Base-by-base conservation (phyloP, 2,329 filamentous ascomycete genomes). In the Talaromyces sp. region DNA sequence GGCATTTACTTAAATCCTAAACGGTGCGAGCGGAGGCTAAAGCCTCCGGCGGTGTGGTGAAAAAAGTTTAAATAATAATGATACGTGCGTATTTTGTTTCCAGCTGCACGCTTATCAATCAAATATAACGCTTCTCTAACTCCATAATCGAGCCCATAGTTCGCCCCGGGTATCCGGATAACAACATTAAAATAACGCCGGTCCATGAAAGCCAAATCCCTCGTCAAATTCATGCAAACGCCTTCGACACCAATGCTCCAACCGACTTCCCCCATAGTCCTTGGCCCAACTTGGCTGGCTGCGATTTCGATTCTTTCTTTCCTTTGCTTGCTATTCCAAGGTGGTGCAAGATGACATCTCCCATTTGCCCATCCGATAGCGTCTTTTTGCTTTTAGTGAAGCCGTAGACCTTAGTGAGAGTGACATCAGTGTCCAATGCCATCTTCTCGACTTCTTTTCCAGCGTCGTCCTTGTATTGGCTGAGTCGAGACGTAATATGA, bases 341-440 rank as follows among this genome's bases (percentile, higher is more conserved):
- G 30, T 58, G 57, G 23, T 59, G 47, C 34, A 62, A 63, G 14
- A 78, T 69, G 34, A 77, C 73, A 50, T 67, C 70, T 30, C 70
- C 68, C 71, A 79, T 75, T 52, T 75, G 72, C 23, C 66, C 65
- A 53, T 76, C 73, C 2, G 74, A 70, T 4, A 74, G 63, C 65
- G 67, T 56, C 65, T 65, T 56, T 67, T 59, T 47, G 27, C 72
- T 3, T 44, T 62, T 36, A 16, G 70, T 73, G 40, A 78, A 77
- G 1, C 77, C 77, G 54, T 79, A 79, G 42, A 78, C 69, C 59
- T 77, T 77, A 18, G 69, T 75, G 3, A 74, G 75, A 14, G 75
- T 61, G 2, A 75, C 74, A 52, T 76, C 73, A 31, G 74, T 74
- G 42, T 76, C 70, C 42, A 79, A 68, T 42, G 73, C 70, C 60